A percentile compares a stretch with the other conserved stretches of the same genome.
Evolutionary conservation across 192 early-diverging fungal species (phyloP).

Genomic region (Dissophora ornata): DNA sequence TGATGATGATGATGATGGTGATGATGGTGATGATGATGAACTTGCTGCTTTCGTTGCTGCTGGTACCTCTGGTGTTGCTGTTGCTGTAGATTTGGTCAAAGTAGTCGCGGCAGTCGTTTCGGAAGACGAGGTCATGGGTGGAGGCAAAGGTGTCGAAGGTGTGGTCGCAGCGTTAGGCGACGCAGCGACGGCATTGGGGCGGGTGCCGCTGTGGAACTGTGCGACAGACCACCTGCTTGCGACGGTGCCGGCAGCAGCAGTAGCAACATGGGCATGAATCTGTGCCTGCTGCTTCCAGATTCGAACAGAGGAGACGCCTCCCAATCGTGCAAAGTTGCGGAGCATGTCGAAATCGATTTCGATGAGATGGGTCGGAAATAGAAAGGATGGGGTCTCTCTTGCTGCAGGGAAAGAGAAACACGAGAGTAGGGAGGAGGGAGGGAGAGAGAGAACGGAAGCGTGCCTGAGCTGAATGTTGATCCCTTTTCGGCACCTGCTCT

Average conservation of each 20-base stretch:
- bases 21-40: too few species aligned
- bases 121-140: constrained; percentile 29
- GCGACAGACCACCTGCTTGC: constrained; percentile 12
- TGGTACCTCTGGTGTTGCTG: background rate
- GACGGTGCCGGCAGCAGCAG: background rate
- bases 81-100: background rate
- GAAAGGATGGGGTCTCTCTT: background rate
- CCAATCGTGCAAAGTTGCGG: constrained; percentile 20
- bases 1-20: too few species aligned
- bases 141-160: constrained; percentile 43
- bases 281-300: constrained; percentile 2
- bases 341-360: constrained; percentile 14
- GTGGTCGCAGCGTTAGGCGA: constrained; percentile 38
- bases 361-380: background rate
- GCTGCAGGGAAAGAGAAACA: constrained; percentile 2
- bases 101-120: too few species aligned
- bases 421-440: background rate
- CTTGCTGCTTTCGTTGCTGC: background rate
- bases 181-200: constrained; percentile 15
- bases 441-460: background rate
- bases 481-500: background rate
- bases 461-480: constrained; percentile 1
- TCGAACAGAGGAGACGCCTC: constrained; percentile 9
- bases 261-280: background rate
- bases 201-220: constrained; percentile 28